Evolutionary conservation across 1,284 basidiomycete species (phyloP).

Genomic region (Rhodotorula sp.): DNA sequence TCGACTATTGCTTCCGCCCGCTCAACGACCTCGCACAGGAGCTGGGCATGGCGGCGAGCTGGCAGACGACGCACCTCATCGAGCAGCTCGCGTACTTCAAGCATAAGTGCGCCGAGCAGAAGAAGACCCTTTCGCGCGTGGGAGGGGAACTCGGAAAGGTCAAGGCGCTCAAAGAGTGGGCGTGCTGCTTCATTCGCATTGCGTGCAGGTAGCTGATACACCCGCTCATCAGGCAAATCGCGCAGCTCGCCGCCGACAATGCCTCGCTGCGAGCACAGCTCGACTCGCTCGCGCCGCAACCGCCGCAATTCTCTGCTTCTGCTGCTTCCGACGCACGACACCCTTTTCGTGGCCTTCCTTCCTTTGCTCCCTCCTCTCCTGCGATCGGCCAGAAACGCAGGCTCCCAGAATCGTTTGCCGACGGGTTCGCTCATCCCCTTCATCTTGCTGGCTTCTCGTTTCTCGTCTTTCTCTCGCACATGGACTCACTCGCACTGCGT

Average conservation of each 20-base stretch:
- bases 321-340: neutral
- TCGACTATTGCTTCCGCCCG: conserved; percentile 24
- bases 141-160: conserved; percentile 16
- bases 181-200: neutral
- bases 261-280: conserved; percentile 6
- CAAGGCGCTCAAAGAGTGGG: conserved; percentile 16
- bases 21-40: neutral
- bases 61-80: conserved; percentile 18
- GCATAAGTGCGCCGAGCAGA: conserved; percentile 26
- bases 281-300: neutral
- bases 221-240: conserved; percentile 7
- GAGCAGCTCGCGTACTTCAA: conserved; percentile 28
- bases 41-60: conserved; percentile 11
- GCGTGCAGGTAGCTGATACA: neutral
- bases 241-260: conserved; percentile 10
- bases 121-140: conserved; percentile 10
- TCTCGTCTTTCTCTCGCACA: neutral
- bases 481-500: no score
- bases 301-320: neutral
- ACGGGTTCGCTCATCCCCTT: no score
- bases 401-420: no score
- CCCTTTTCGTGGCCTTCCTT: neutral
- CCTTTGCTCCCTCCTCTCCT: neutral
- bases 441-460: neutral
- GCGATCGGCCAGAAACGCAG: neutral